Base-by-base conservation (phyloP, 1,284 basidiomycete genomes). In the Ceratobasidium sp. region DNA sequence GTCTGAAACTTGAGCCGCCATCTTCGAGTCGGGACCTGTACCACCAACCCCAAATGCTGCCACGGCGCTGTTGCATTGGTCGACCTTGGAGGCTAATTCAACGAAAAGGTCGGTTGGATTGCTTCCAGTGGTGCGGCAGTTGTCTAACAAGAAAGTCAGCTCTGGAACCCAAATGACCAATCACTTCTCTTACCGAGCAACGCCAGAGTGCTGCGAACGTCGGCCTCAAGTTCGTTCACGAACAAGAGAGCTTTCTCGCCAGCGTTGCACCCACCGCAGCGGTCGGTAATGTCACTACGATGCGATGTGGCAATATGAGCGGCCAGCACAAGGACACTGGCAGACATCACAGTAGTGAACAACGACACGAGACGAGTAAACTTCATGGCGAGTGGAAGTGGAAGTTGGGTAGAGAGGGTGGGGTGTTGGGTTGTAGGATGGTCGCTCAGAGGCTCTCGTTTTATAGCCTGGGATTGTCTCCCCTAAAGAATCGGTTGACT, bases 241-340 rank as follows among this genome's bases (percentile, higher is more conserved):
- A 66, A 39, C 1, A 21, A 49, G n/a, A 66, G 60, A 8, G 53
- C 9, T 9, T 53, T 2, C 23, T 39, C 33, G 21, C 39, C 50
- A 42, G 60, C 53, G 19, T 41, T 54, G 52, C 60, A 66, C n/a
- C 41, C 19, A 46, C 16, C 52, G 50, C 60, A 66, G 19, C 50
- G 60, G 33, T 36, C 16, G 21, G 27, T 41, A 13, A 66, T 36
- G 21, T 39, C 60, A 50, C 44, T 54, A 36, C 49, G 14, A n/a
- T 46, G 42, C 4, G 42, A 6, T 4, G 6, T 14, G 14, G 19
- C 44, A n/a, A 27, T 21, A 30, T 19, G 21, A 30, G 27, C 41
- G 1, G 60, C 36, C 13, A 41, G 25, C 9, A 41, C 49, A 11
- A 54, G 11, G 16, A 54, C 19, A 8, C 49, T 49, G 39, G 50